Base-by-base conservation (phyloP, 352 stramenopile species). In the Vaucheria bursata region DNA sequence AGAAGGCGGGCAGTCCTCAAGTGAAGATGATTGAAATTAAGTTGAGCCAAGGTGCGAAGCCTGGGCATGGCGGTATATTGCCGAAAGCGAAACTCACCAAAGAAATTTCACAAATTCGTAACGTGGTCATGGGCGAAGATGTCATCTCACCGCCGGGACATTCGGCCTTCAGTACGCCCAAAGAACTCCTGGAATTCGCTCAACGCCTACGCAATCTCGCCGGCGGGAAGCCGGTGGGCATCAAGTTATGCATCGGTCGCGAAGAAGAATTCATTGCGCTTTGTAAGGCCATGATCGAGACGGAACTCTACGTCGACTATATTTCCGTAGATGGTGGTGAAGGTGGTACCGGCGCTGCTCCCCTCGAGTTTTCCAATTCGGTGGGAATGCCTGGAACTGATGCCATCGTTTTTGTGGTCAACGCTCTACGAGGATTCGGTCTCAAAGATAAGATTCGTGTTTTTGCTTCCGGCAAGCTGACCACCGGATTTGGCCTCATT, bases 21-120 rank as follows among this genome's bases (percentile, higher is more conserved):
- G 67, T 73, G 4, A 78, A 78, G 34, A 78, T 78, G 73, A 78
- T 78, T 34, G 73, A 78, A 34, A 18, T 78, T 4, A 78, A 78
- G 76, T 5, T 78, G 8, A 69, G 25, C n/a, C 73, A 78, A 78
- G 73, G 73, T 52, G 73, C 73, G 6, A 78, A 78, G 34, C 73
- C 73, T 34, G 73, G 35, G 18, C 73, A 78, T 78, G 73, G 73
- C 78, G 73, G 73, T 34, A 77, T 78, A 67, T 35, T 78, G 25
- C 73, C 73, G 25, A 33, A 5, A 38, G 52, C 34, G 4, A 78
- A 78, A 25, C 18, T 78, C 25, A 78, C 73, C 2, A 8, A 1
- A 5, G 73, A 73, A 18, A 78, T 78, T 78, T 1, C 73, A 75
- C 12, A 78, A 66, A 35, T 35, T 64, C 52, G 73, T 52, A 25